Base-by-base conservation (phyloP, 1,284 basidiomycete genomes). In the Inonotus obliquus region DNA sequence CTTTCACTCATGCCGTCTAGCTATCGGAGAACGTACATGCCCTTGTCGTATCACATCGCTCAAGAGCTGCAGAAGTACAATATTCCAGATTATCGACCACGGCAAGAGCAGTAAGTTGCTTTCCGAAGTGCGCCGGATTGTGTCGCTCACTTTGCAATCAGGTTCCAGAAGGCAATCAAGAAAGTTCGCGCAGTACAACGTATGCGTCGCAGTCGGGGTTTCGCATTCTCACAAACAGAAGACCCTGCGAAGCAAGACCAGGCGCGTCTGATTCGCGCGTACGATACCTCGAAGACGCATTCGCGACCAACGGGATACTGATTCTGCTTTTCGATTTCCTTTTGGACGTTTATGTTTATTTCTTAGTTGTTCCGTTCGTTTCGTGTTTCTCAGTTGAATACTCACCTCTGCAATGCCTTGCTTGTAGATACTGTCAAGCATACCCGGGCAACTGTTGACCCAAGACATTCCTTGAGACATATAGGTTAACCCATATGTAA, bases 31-130 rank as follows among this genome's bases (percentile, higher is more conserved):
- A 96, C 96, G 32, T 98, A 98, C 74, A 76, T 78, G 65, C 97
- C 97, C 0, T 82, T 87, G 53, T 88, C 94, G 17, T 98, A 98
- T 74, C 96, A 99, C 73, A 94, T 99, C 66, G 95, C 96, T 0
- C 96, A 99, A 72, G 97, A 99, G 74, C 78, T 93, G 19, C 94
- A 96, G 75, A 98, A 98, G 77, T 98, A 97, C 79, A 97, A 98
- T 72, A 88, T 98, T 64, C 94, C 95, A 9, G 97, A 99, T 72
- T 98, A 98, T 73, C 81, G 97, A 48, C 97, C 97, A 1, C 82
- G 96, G 61, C 96, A 98, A 77, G 96, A 97, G 75, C 96, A 99
- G 87, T 93, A 70, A 70, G 90, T 84, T 37, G 52, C 32, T 57
- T n/a, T 58, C 52, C 37, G 54, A 32, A n/a, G 54, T n/a, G n/a